Base-by-base conservation (phyloP, 1,284 basidiomycete species). In the Polyporus tsugae region DNA sequence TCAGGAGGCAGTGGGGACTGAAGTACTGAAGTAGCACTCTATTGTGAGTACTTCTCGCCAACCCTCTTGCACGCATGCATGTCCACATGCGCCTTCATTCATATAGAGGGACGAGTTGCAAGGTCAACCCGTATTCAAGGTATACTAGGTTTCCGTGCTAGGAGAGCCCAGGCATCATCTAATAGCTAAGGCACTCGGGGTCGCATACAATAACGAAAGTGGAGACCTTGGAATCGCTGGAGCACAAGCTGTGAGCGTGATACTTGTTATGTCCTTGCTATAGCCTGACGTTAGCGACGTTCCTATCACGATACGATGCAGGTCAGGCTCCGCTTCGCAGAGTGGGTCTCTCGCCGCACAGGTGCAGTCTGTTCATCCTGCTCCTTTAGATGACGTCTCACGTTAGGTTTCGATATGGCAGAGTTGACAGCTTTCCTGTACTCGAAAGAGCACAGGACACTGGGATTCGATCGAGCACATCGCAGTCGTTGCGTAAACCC, bases 41-140 rank as follows among this genome's bases (percentile, higher is more conserved):
- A 29, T 29, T 29, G 6, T 41, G 41, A 41, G 41, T 41, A 2
- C 41, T 15, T 17, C 13, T 17, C 41, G 41, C 29, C 29, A 29
- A 29, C 29, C 29, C 29, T 41, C 41, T 17, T 41, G 29, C 41
- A 41, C 13, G 41, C 41, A 15, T 15, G 17, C 41, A 41, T 13
- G 41, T 17, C 41, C 17, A 17, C 15, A 41, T 17, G 41, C 41
- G 41, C 41, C 41, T 41, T 5, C 46, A 22, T n/a, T 49, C 22
- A 11, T 49, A 10, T 9, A 5, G 10, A 49, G 46, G 10, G 17
- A n/a, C 46, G 67, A 63, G 52, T 38, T 68, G 17, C 53, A 60
- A 29, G 67, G 55, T 39, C 64, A 68, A n/a, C 60, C 44, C 15
- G 58, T 60, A 1, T 65, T 62, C 61, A 63, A 44, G 46, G 62